phyloP scores from a whole-genome alignment of 441 rosid genomes.

The Croton setiger region DNA sequence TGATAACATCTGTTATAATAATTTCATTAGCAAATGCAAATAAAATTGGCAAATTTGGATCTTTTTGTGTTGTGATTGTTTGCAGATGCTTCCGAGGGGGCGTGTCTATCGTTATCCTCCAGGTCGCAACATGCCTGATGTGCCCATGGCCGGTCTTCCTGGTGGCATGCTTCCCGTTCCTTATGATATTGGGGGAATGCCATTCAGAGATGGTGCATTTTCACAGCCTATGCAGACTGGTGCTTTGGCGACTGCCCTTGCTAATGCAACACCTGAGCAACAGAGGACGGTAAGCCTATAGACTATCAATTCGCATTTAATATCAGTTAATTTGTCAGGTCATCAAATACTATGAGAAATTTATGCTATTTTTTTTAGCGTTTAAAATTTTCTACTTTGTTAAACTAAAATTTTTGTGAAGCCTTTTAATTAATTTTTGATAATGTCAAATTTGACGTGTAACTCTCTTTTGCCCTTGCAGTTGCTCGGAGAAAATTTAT shows the following conservation, averaged over 20 bases:
- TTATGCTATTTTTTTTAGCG: background rate
- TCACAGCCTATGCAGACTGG: slow-evolving; percentile 62
- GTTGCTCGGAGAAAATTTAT: slow-evolving; percentile 90
- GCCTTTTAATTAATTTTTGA: background rate
- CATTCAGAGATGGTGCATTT: slow-evolving; percentile 38
- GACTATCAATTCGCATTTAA: background rate
- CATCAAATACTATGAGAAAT: no score
- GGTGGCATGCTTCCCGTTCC: slow-evolving; percentile 50
- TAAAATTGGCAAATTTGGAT: background rate
- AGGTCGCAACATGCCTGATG: slow-evolving; percentile 59
- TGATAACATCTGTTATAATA: background rate
- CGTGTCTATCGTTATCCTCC: slow-evolving; percentile 68
- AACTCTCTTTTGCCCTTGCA: slow-evolving; percentile 9
- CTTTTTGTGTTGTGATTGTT: background rate
- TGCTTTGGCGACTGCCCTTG: slow-evolving; percentile 79
- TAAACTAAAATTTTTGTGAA: background rate
- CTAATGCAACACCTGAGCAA: slow-evolving; percentile 74
- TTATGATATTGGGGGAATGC: slow-evolving; percentile 46
- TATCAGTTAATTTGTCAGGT: background rate
- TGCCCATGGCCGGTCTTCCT: slow-evolving; percentile 37
- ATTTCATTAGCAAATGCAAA: background rate
- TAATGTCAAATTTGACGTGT: background rate
- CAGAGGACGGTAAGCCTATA: slow-evolving; percentile 60
- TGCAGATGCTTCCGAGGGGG: slow-evolving; percentile 75
- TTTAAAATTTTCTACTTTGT: background rate